Percentiles rank a stretch among this genome's conserved stretches.
Conservation (phyloP, 1,284 basidiomycete genomes). For the Tylopilus sp. region DNA sequence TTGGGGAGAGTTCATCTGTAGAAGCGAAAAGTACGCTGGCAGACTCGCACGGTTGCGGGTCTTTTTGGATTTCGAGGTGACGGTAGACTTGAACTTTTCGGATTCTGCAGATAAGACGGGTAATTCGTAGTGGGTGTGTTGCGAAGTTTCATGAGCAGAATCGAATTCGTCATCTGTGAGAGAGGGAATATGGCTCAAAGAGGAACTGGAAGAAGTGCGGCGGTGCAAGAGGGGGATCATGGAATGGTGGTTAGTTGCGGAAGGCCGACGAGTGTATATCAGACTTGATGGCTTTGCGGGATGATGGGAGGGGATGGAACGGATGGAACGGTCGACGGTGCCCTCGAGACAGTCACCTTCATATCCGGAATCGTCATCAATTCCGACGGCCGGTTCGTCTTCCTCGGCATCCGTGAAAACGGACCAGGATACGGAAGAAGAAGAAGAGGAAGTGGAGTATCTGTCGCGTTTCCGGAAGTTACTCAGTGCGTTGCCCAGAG, state of each 20-base stretch:
- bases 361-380: constrained; percentile 39
- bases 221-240: constrained; percentile 55
- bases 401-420: constrained; percentile 56
- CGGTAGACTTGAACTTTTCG: constrained; percentile 35
- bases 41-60: constrained; percentile 67
- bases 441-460: constrained; percentile 53
- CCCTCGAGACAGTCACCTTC: constrained; percentile 32
- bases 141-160: constrained; percentile 33
- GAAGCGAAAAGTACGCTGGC: constrained; percentile 71
- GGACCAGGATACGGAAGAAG: constrained; percentile 63
- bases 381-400: constrained; percentile 41
- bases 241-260: constrained; percentile 63
- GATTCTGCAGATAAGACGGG: constrained; percentile 29
- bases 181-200: constrained; percentile 40
- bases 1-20: constrained; percentile 49
- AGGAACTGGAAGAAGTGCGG: constrained; percentile 44
- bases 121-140: constrained; percentile 19
- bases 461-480: constrained; percentile 44
- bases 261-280: constrained; percentile 66
- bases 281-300: constrained; percentile 38
- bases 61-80: constrained; percentile 46
- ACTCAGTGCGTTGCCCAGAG: constrained; percentile 49
- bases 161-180: constrained; percentile 43
- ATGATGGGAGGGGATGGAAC: constrained; percentile 38
- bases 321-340: constrained; percentile 28